Base-by-base conservation (phyloP, 805 yeast species). In the Lipomyces anomalus region DNA sequence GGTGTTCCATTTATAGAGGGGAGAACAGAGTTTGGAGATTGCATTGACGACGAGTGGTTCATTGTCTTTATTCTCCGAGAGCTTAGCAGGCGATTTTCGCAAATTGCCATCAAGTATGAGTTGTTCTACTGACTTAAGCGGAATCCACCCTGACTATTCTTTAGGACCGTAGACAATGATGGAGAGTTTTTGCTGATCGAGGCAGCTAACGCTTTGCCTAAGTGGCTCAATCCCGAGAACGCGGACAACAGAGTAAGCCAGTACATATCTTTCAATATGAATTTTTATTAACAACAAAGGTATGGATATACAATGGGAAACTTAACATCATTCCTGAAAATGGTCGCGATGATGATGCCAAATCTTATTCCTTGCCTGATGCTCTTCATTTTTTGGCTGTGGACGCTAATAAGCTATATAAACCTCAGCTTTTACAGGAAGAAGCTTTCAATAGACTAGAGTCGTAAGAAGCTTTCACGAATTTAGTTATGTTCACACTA, bases 121-220 rank as follows among this genome's bases (percentile, higher is more conserved):
- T 18, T n/a, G 23, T 7, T 20, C n/a, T 22, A n/a, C n/a, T n/a
- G n/a, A n/a, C n/a, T n/a, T n/a, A n/a, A n/a, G n/a, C n/a, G n/a
- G n/a, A n/a, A n/a, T n/a, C n/a, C n/a, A n/a, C 9, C 20, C 30
- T 34, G 28, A 22, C 20, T 16, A 11, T 5, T n/a, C 3, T n/a
- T 1, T 28, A 47, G 56, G 30, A 42, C 63, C 20, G 35, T 67
- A 47, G 85, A 79, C 55, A 68, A 71, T 1, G 82, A 76, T 38
- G 77, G 80, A 5, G 86, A 81, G 47, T 72, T 74, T 38, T 41
- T 79, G 6, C 57, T 80, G 37, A 68, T 74, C 6, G 80, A 76
- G 48, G 69, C 73, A 1, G 66, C 72, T 30, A 73, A 76, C 3
- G 45, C 52, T 1, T 47, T 78, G 1, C 79, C 80, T 0, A 63